A percentile compares a stretch with the other conserved stretches of the same genome.
Evolutionary conservation across 2,329 filamentous ascomycete species (phyloP).

Genomic region (Periconia macrospinosa): DNA sequence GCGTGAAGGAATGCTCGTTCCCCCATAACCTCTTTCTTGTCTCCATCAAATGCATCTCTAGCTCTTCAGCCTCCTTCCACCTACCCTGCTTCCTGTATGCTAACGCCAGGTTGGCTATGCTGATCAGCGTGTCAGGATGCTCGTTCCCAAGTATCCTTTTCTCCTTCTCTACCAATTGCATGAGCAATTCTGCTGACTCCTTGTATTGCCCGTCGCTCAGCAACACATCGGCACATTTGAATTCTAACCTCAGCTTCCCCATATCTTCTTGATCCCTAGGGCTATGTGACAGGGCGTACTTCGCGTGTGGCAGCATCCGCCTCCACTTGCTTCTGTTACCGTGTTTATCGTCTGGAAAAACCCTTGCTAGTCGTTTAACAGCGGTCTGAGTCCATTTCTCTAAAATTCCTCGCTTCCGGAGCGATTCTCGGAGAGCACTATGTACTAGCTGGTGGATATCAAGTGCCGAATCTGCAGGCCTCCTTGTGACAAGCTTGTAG

Average conservation of each 20-base stretch:
- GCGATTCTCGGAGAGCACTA: constrained; percentile 7
- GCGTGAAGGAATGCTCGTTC: background rate
- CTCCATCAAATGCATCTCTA: background rate
- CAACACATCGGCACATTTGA: too few species aligned
- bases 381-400: constrained; percentile 7
- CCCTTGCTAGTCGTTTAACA: constrained; percentile 10
- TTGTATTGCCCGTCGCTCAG: background rate
- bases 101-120: background rate
- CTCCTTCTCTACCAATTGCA: background rate
- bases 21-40: background rate
- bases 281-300: constrained; percentile 14
- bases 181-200: background rate
- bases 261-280: constrained; percentile 1
- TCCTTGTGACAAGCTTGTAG: constrained; percentile 16
- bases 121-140: constrained; percentile 1
- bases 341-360: constrained; percentile 18
- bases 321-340: constrained; percentile 22
- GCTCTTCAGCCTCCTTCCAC: too few species aligned
- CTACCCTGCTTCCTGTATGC: background rate
- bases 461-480: constrained; percentile 10
- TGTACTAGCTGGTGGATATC: constrained; percentile 20
- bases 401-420: constrained; percentile 5
- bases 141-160: background rate
- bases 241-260: too few species aligned
- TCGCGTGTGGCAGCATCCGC: constrained; percentile 18